Percentiles rank a stretch among this genome's conserved stretches.
phyloP scores from a whole-genome alignment of 2,329 filamentous ascomycete species.

The Cladosporium phlei region DNA sequence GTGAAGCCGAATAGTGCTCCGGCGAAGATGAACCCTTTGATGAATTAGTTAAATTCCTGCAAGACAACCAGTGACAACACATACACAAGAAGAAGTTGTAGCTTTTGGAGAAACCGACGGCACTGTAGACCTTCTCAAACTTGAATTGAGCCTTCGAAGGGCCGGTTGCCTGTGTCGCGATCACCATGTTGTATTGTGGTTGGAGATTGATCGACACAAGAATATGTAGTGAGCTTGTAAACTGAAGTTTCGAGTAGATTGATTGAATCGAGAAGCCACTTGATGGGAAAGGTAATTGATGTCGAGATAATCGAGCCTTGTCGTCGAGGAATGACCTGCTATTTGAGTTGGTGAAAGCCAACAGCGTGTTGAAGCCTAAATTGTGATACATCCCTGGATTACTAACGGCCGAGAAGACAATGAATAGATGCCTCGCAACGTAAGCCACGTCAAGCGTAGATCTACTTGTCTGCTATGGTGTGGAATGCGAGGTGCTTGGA shows the following conservation, averaged over 20 bases:
- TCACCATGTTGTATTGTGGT: background rate
- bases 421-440: background rate
- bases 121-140: conserved; percentile 36
- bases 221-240: no score
- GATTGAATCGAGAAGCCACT: background rate
- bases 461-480: background rate
- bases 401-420: no score
- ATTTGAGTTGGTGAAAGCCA: no score
- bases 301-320: no score
- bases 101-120: conserved; percentile 52
- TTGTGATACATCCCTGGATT: no score
- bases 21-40: conserved; percentile 18
- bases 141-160: background rate
- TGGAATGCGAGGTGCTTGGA: background rate
- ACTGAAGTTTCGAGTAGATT: no score
- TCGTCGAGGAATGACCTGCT: no score
- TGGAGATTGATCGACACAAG: no score
- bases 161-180: background rate
- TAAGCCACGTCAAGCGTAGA: background rate
- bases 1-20: conserved; percentile 42
- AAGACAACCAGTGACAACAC: background rate
- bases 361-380: no score
- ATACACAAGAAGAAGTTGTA: conserved; percentile 55
- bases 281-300: no score
- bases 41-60: background rate